Base-by-base conservation (phyloP, 208 protist genomes). In the Trypanosomatidae sp. region DNA sequence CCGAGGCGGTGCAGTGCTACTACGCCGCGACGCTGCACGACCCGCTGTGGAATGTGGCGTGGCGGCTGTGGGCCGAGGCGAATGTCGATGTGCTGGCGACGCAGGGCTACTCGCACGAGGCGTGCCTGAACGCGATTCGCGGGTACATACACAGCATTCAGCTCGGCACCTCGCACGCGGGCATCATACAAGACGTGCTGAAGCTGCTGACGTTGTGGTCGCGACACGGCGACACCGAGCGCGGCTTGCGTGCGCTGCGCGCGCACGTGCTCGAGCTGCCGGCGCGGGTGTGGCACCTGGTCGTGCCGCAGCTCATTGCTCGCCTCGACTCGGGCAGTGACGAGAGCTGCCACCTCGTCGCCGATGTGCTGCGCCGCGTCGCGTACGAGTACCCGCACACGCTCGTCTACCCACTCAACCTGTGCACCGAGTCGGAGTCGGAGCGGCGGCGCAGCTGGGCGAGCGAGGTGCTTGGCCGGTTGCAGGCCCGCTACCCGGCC, bases 281-380 rank as follows among this genome's bases (percentile, higher is more conserved):
- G 11, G 82, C 98, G 27, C 86, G 96, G 24, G 97, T 97, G 24
- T 99, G 98, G 98, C 66, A 99, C 2, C 71, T 97, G 30, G 97
- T 99, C 10, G 92, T 99, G 11, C 98, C 97, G 16, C 97, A 99
- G 65, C 73, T 99, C 16, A 98, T 99, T 48, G 97, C 97, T 26
- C 77, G 95, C 10, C 89, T 99, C 24, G 94, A 99, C 61, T 90
- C 85, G 15, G 80, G 75, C 15, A 68, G 83, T 0, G 51, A 81
- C 15, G 56, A 66, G n/a, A 96, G 99, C 46, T 81, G 94, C 22
- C 61, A 76, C 21, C 67, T 98, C 13, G 75, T 98, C 13, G 75
- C 97, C 18, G 67, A 97, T 13, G 66, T 99, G 13, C 61, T 99
- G 2, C 70, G 61, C 10, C 60, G 60, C 38, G 82, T 99, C 19